A percentile compares a stretch with the other conserved stretches of the same genome.
phyloP scores from a whole-genome alignment of 2,329 filamentous ascomycete species.

The Orbilia quercus region DNA sequence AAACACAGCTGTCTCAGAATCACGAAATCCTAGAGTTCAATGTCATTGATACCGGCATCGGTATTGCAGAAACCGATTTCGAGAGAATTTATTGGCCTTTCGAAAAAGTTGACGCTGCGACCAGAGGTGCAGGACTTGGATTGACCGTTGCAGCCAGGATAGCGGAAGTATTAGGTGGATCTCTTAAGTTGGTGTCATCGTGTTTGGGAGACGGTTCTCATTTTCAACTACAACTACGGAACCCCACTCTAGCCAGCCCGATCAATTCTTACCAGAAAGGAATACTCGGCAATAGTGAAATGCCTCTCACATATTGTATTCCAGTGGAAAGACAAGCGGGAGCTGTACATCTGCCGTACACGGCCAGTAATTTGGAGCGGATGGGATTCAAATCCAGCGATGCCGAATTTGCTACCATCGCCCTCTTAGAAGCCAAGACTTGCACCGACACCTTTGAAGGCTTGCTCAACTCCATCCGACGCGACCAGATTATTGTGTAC shows the following conservation, averaged over 20 bases:
- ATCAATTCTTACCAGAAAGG: conserved; percentile 18
- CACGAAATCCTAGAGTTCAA: conserved; percentile 63
- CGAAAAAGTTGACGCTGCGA: conserved; percentile 64
- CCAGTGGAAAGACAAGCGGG: conserved; percentile 34
- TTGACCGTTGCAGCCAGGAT: conserved; percentile 65
- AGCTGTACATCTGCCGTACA: conserved; percentile 44
- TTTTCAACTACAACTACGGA: conserved; percentile 62
- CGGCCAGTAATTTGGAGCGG: conserved; percentile 35
- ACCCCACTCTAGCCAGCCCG: conserved; percentile 59
- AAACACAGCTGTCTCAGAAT: conserved; percentile 61
- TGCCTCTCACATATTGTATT: conserved; percentile 52
- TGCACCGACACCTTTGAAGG: conserved; percentile 25
- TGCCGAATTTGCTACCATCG: conserved; percentile 21
- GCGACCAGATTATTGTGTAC: conserved; percentile 49
- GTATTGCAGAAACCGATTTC: conserved; percentile 63
- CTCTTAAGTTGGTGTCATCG: conserved; percentile 63
- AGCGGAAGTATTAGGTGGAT: conserved; percentile 63
- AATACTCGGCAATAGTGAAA: conserved; percentile 25
- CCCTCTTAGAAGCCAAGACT: conserved; percentile 33
- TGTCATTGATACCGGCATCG: conserved; percentile 64
- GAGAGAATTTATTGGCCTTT: conserved; percentile 65
- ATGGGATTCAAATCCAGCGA: conserved; percentile 37
- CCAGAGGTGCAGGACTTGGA: conserved; percentile 64
- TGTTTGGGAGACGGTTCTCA: conserved; percentile 63
- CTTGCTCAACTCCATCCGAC: conserved; percentile 26